These are phyloP conservation scores for Arthrobotrys sphaeroides DNA, from an alignment of 2,329 filamentous ascomycete species.

Conservation along the genomic window DNA sequence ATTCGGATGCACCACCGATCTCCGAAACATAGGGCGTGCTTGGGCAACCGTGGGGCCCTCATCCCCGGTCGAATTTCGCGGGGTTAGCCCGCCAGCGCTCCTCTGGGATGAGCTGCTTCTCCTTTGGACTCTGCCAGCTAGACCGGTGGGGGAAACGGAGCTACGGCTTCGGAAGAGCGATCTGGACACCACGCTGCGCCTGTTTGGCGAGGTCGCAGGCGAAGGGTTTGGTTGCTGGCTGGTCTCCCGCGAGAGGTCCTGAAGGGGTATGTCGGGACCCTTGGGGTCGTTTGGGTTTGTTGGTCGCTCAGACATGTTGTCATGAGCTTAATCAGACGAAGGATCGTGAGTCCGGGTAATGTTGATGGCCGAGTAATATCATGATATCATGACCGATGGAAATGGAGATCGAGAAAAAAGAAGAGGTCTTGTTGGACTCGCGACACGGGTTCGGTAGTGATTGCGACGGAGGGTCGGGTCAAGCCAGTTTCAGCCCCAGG, in stretches of 20 bases:
- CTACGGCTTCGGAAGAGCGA: constrained; percentile 48
- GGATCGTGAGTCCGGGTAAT: constrained; percentile 34
- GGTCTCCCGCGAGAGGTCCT: constrained; percentile 48
- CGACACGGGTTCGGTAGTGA: neutral
- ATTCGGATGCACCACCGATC: constrained; percentile 38
- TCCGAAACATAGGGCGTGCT: constrained; percentile 41
- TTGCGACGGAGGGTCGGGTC: neutral
- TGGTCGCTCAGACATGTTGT: constrained; percentile 54
- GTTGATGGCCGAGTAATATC: constrained; percentile 33
- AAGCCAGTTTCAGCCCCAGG: neutral
- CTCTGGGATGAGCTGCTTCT: constrained; percentile 37
- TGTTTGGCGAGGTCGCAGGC: constrained; percentile 46
- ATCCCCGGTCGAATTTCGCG: constrained; percentile 28
- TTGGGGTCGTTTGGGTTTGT: constrained; percentile 29
- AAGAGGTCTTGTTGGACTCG: neutral
- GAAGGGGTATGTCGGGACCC: constrained; percentile 52
- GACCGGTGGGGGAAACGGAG: constrained; percentile 42
- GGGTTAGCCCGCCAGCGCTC: constrained; percentile 18
- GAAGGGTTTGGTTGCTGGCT: constrained; percentile 12
- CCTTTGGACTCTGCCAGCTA: constrained; percentile 23
- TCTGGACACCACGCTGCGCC: constrained; percentile 39
- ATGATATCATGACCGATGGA: constrained; percentile 36
- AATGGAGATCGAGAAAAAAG: neutral
- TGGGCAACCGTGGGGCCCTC: constrained; percentile 38
- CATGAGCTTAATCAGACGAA: constrained; percentile 49